Evolutionary conservation across 1,284 basidiomycete genomes (phyloP), one percentile per base, ranked within the genome.

Genomic region (Ceratorhiza oryzae-sativae): DNA sequence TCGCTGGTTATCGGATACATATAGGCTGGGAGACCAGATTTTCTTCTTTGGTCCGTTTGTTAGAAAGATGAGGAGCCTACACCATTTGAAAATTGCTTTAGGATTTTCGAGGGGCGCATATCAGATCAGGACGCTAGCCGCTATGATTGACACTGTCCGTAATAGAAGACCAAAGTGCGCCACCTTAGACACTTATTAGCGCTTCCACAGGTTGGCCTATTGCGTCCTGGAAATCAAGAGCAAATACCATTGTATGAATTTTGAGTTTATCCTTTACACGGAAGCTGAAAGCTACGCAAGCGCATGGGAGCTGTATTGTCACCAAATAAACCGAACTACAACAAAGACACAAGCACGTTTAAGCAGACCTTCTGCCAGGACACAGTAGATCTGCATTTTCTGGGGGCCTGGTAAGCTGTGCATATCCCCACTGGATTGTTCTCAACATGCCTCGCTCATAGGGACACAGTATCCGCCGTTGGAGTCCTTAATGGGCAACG

Each of bases 31-130:
- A 1, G 73, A 74, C 45, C 49, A 63, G 18, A 73, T 74, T 4
- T 73, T 51, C 48, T 45, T 74, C 9, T 73, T 74, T 48, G 73
- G 73, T 73, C 18, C 25, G 10, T 10, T 46, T n/a, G 12, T 15
- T 15, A 6, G 18, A 13, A 10, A 27, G 6, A 6, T 55, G 4
- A 20, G 4, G 13, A 25, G 30, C 20, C 15, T 45, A 20, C 15
- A 3, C 12, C 30, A 42, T 41, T 9, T 12, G 5, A 12, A 23
- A 3, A 2, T 25, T 25, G 5, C 23, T 32, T 42, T 49, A 84
- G 84, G 84, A 10, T 85, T 84, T 73, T 84, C 83, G 55, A 78
- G 83, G 30, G 84, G 83, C 13, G 83, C 84, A 23, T 84, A 83
- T 75, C 83, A 84, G 77, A 82, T 80, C 10, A 80, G 84, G 2